A percentile compares a stretch with the other conserved stretches of the same genome.
phyloP scores from a whole-genome alignment of 352 stramenopile genomes.

The Pythium rishiriense region DNA sequence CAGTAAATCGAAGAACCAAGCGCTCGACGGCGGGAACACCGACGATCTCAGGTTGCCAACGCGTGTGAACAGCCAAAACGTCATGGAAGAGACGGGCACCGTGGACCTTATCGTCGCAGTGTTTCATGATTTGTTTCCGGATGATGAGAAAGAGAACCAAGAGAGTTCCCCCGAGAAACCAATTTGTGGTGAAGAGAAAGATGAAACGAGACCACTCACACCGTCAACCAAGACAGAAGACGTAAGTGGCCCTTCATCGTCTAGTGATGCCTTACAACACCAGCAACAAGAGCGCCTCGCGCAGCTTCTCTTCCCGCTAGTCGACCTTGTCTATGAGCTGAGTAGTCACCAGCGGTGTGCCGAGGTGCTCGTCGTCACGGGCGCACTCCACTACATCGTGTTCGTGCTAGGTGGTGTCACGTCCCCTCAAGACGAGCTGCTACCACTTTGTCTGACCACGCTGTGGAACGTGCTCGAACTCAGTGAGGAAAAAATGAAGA shows the following conservation, averaged over 20 bases:
- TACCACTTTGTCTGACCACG: constrained; percentile 68
- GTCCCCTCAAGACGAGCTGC: constrained; percentile 61
- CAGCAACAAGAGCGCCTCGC: constrained; percentile 10
- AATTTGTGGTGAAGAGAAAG: background rate
- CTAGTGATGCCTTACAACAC: no score
- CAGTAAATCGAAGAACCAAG: constrained; percentile 33
- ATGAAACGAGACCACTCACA: constrained; percentile 15
- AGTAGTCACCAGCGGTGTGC: constrained; percentile 65
- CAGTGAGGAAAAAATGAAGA: constrained; percentile 52
- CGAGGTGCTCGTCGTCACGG: constrained; percentile 65
- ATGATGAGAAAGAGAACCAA: constrained; percentile 36
- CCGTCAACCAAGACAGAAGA: constrained; percentile 21
- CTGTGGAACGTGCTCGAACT: constrained; percentile 79
- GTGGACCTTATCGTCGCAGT: constrained; percentile 61
- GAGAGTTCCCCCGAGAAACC: background rate
- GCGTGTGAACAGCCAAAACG: constrained; percentile 61
- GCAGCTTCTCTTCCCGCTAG: constrained; percentile 53
- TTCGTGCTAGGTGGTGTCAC: constrained; percentile 60
- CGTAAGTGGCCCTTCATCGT: no score
- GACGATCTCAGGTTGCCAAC: constrained; percentile 66
- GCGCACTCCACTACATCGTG: constrained; percentile 64
- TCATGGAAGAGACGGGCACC: constrained; percentile 64
- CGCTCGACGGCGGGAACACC: constrained; percentile 21
- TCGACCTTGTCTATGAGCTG: constrained; percentile 68
- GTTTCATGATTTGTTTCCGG: constrained; percentile 71